Evolutionary conservation across 1,139 yeast genomes (phyloP), one percentile per base, ranked within the genome.

Genomic region (Komagataea norvegica): DNA sequence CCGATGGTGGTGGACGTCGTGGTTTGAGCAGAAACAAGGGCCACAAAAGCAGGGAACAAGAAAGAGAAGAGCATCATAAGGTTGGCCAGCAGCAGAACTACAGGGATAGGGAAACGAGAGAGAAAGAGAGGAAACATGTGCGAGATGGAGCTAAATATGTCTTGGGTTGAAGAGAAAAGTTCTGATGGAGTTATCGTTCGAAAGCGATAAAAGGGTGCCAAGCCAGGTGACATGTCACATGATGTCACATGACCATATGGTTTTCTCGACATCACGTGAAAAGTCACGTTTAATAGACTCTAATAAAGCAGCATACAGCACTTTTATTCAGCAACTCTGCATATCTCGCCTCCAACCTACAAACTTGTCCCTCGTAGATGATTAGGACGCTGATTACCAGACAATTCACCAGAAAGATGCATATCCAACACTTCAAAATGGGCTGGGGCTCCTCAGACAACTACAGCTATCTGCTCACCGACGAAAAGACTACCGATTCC

Each of bases 371-470:
- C n/a, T n/a, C n/a, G n/a, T n/a, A n/a, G n/a, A 24, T 20, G 31
- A 27, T 30, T 19, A 29, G 16, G 20, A 31, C 14, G 11, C 25
- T 25, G 15, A 25, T 10, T 7, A 29, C n/a, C 20, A 6, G 17
- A 16, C 37, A 36, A 27, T 38, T 32, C 35, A 40, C 31, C 10
- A 58, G 85, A 52, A 72, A 59, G 35, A 89, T 89, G 97, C 93
- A 86, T 53, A 72, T 89, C 43, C 72, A 77, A 54, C 63, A 83
- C 26, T 77, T 91, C 51, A 89, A 91, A 43, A 89, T 88, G 96
- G 77, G 96, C 63, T 89, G 97, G 97, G 88, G 91, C 41, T 61
- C 75, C 21, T 96, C 96, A 41, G 93, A 88, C 61, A 91, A 91
- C 65, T 91, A 89, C 62, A 74, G 93, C 49, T 91, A 91, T 57